Evolutionary conservation across 768 basidiomycete species (phyloP).

Genomic region (Stropharia rugosoannulata): DNA sequence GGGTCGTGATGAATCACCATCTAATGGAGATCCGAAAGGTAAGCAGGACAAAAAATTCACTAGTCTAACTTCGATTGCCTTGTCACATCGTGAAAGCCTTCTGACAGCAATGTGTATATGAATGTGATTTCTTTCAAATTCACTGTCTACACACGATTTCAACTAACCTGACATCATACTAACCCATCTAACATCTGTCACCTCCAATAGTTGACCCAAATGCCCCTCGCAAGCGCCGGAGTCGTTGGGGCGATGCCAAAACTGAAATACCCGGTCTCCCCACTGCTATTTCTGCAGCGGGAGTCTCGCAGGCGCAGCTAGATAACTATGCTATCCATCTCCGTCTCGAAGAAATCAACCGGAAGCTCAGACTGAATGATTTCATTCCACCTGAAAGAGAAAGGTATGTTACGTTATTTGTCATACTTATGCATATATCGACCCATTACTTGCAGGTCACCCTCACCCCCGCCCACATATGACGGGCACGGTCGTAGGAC

Average conservation of each 20-base stretch:
- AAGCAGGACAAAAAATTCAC: constrained; percentile 42
- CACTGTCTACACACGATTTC: constrained; percentile 28
- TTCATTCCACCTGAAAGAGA: constrained; percentile 95
- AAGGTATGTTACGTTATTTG: constrained; percentile 45
- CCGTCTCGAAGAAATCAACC: constrained; percentile 95
- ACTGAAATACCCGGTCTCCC: constrained; percentile 91
- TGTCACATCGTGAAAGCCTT: constrained; percentile 28
- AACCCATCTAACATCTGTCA: constrained; percentile 59
- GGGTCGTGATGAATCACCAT: constrained; percentile 68
- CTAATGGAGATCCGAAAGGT: constrained; percentile 68
- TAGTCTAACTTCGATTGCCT: constrained; percentile 17
- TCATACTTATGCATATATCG: constrained; percentile 25
- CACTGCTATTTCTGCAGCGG: constrained; percentile 89
- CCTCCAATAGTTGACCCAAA: constrained; percentile 71
- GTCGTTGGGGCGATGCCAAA: constrained; percentile 96
- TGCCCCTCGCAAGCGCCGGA: constrained; percentile 90
- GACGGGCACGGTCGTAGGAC: constrained; percentile 97
- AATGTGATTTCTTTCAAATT: constrained; percentile 14
- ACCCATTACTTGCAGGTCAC: constrained; percentile 55
- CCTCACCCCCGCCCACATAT: constrained; percentile 96
- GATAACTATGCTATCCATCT: constrained; percentile 98
- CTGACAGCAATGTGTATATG: constrained; percentile 31
- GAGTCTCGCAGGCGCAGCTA: constrained; percentile 93
- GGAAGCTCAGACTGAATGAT: constrained; percentile 91
- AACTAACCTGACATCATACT: constrained; percentile 33